phyloP scores from a whole-genome alignment of 2,329 filamentous ascomycete species.

The Aspergillus uvarum region DNA sequence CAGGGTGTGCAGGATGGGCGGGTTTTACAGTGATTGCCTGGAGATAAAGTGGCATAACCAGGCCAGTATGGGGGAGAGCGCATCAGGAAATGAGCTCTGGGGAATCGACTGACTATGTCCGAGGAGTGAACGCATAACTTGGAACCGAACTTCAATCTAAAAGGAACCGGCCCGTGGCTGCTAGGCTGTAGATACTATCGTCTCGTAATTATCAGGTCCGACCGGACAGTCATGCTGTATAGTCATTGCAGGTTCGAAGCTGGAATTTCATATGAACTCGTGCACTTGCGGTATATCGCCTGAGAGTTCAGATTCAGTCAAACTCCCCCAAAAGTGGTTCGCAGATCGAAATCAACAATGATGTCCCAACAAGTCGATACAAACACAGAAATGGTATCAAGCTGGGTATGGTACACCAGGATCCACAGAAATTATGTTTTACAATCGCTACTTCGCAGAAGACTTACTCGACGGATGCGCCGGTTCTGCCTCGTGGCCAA shows the following conservation, averaged over 20 bases:
- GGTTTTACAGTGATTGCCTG: too few relatives aligned
- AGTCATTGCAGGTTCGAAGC: neutral
- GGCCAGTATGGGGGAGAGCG: too few relatives aligned
- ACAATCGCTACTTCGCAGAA: constrained; percentile 1
- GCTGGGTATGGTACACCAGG: neutral
- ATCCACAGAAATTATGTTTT: neutral
- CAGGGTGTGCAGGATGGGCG: too few relatives aligned
- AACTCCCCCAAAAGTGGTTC: neutral
- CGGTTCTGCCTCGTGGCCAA: neutral
- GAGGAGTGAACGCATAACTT: too few relatives aligned
- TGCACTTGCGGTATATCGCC: neutral
- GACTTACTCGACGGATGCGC: constrained; percentile 7
- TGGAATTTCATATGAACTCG: neutral
- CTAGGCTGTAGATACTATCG: too few relatives aligned
- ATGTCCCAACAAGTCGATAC: neutral
- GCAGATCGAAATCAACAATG: too few relatives aligned
- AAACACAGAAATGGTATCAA: neutral
- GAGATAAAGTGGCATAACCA: too few relatives aligned
- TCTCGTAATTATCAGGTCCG: neutral
- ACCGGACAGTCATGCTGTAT: neutral
- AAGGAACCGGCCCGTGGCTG: too few relatives aligned
- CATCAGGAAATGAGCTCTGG: too few relatives aligned
- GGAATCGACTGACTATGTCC: too few relatives aligned
- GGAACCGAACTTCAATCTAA: too few relatives aligned
- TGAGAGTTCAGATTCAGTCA: neutral